Conservation (phyloP, 805 yeast genomes). For the Phaffomyces antillensis region DNA sequence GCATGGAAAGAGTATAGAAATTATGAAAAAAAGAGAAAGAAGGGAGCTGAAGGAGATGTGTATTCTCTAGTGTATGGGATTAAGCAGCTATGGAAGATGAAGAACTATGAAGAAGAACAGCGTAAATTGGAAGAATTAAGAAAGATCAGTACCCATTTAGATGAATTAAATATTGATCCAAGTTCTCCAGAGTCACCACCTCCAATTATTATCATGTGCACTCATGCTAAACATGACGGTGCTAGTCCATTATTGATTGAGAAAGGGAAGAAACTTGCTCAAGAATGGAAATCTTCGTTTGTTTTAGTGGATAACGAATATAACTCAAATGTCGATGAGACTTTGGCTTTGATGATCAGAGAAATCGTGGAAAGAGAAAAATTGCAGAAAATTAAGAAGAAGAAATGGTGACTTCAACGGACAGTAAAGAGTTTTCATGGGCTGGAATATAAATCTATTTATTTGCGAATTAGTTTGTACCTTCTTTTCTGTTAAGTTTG, state of each 20-base stretch:
- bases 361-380: constrained; percentile 48
- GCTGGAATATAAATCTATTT: too few relatives aligned
- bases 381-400: constrained; percentile 16
- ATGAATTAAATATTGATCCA: constrained; percentile 27
- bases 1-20: constrained; percentile 67
- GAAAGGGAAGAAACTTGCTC: constrained; percentile 50
- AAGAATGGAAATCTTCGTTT: constrained; percentile 59
- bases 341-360: constrained; percentile 48
- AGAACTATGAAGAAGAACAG: constrained; percentile 23
- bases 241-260: constrained; percentile 55
- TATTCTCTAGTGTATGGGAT: constrained; percentile 53
- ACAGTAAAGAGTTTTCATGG: too few relatives aligned
- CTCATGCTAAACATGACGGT: constrained; percentile 49
- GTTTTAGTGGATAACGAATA: constrained; percentile 50
- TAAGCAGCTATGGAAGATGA: constrained; percentile 49
- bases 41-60: constrained; percentile 61
- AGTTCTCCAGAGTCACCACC: constrained; percentile 43
- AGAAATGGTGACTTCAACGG: neutral
- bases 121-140: constrained; percentile 25
- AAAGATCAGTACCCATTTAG: constrained; percentile 25
- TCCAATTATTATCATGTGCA: constrained; percentile 61
- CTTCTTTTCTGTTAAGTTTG: too few relatives aligned
- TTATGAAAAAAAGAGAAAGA: constrained; percentile 50
- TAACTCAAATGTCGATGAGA: constrained; percentile 47
- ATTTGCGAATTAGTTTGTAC: too few relatives aligned